phyloP scores from a whole-genome alignment of 495 filamentous ascomycete genomes.

The Lineolata rhizophorae region DNA sequence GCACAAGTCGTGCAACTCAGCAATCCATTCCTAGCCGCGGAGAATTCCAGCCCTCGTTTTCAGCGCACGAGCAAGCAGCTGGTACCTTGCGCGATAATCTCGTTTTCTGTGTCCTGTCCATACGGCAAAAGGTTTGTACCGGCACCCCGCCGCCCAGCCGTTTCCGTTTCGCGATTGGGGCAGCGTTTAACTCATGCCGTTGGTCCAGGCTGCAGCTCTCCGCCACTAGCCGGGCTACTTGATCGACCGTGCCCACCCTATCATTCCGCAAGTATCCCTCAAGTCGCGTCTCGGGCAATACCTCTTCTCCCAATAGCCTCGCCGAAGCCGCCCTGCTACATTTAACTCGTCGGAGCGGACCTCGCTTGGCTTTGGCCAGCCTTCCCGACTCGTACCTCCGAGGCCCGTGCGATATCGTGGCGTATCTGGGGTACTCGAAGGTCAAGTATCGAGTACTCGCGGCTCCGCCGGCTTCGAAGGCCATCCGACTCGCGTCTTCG shows the following conservation, averaged over 20 bases:
- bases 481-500: conserved; percentile 5
- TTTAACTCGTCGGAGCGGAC: conserved; percentile 1
- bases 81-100: too few relatives aligned
- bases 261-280: conserved; percentile 2
- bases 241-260: conserved; percentile 3
- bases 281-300: conserved; percentile 4
- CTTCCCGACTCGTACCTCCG: not conserved
- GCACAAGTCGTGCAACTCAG: too few relatives aligned
- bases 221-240: conserved; percentile 8
- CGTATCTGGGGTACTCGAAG: conserved; percentile 8
- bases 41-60: too few relatives aligned
- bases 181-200: too few relatives aligned
- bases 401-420: conserved; percentile 8
- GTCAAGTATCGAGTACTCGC: not conserved
- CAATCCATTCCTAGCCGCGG: too few relatives aligned
- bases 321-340: not conserved
- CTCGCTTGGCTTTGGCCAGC: conserved; percentile 2
- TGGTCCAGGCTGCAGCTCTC: conserved; percentile 11
- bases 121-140: too few relatives aligned
- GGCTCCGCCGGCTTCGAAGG: conserved; percentile 6
- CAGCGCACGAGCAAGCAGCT: too few relatives aligned
- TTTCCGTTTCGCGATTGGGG: too few relatives aligned
- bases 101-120: too few relatives aligned
- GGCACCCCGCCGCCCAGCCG: too few relatives aligned
- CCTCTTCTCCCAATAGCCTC: conserved; percentile 12